These are phyloP conservation scores for Zygosaccharomyces bailii DNA, from an alignment of 805 yeast genomes.

Conservation along the genomic window DNA sequence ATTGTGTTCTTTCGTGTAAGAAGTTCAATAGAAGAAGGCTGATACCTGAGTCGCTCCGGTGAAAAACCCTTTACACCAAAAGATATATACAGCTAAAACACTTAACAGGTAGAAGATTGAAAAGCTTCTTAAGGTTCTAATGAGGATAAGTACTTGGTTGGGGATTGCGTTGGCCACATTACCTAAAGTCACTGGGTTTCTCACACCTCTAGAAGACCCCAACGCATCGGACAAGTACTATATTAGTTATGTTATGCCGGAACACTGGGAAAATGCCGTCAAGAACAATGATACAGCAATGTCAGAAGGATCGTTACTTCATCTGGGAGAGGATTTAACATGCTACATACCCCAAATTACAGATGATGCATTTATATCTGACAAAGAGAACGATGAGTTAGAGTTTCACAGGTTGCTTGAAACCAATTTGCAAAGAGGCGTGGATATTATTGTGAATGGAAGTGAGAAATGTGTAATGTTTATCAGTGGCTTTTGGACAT, in stretches of 20 bases:
- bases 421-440: slow-evolving; percentile 20
- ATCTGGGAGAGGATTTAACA: slow-evolving; percentile 20
- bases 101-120: neutral
- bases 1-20: neutral
- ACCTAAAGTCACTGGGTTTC: slow-evolving; percentile 9
- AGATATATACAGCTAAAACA: neutral
- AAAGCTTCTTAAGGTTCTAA: neutral
- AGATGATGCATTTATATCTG: slow-evolving; percentile 1
- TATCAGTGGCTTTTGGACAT: slow-evolving; percentile 51
- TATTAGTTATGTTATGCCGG: slow-evolving; percentile 20
- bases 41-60: neutral
- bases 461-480: slow-evolving; percentile 28
- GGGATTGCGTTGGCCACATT: neutral
- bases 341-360: slow-evolving; percentile 23
- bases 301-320: slow-evolving; percentile 17
- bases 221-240: slow-evolving; percentile 19
- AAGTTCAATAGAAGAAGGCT: neutral
- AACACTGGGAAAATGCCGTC: slow-evolving; percentile 19
- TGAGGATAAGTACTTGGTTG: slow-evolving; percentile 1
- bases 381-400: slow-evolving; percentile 12
- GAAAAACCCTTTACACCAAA: neutral
- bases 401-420: slow-evolving; percentile 15
- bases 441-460: slow-evolving; percentile 17
- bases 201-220: slow-evolving; percentile 25
- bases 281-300: slow-evolving; percentile 12